Conservation (phyloP, 306 rosid species). For the Cicer arietinum region DNA sequence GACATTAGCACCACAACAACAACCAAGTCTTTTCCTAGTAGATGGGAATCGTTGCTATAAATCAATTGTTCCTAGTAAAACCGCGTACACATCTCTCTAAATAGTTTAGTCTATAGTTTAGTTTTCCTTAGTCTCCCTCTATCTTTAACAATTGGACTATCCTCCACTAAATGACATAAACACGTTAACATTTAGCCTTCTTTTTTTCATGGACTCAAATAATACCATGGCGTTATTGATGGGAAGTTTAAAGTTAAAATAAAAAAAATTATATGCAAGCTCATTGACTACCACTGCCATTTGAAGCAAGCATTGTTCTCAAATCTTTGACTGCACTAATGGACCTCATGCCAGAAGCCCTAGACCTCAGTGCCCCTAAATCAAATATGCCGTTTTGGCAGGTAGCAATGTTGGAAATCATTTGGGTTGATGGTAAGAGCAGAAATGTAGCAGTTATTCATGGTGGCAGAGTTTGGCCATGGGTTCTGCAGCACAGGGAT, state of each 20-base stretch:
- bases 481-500: neutral
- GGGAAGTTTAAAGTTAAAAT: neutral
- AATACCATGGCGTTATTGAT: slow-evolving; percentile 13
- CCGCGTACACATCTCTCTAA: neutral
- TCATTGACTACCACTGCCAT: neutral
- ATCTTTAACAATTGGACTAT: neutral
- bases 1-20: neutral
- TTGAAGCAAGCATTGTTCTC: neutral
- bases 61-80: neutral
- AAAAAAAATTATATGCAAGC: slow-evolving; percentile 2
- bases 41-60: neutral
- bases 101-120: neutral
- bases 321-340: neutral
- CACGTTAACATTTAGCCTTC: slow-evolving; percentile 1
- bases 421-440: neutral
- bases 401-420: neutral
- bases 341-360: neutral
- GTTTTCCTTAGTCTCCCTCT: neutral
- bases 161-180: neutral
- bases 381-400: neutral
- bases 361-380: neutral
- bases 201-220: neutral
- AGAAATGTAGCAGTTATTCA: neutral
- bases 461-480: neutral
- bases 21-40: neutral